A percentile compares a stretch with the other conserved stretches of the same genome.
Evolutionary conservation across 176 grass and related monocot species (phyloP).

Genomic region (Oryza punctata): DNA sequence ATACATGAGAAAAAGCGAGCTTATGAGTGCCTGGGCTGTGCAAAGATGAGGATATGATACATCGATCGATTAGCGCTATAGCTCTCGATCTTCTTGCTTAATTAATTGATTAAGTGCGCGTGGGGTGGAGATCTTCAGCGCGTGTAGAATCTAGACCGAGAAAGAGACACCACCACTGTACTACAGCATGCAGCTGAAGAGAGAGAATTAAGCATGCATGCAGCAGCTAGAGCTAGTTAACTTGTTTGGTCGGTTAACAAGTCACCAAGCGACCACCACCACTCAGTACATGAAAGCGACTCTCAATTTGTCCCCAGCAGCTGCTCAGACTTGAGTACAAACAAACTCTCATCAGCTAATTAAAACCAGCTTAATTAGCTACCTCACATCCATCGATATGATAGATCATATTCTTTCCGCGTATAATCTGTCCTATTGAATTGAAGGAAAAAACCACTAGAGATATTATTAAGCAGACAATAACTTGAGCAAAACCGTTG

Average conservation of each 20-base stretch:
- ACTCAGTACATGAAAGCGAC: slow-evolving; percentile 7
- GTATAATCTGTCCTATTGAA: background rate
- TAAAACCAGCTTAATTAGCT: background rate
- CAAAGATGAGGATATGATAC: slow-evolving; percentile 8
- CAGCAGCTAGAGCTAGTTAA: background rate
- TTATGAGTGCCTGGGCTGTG: background rate
- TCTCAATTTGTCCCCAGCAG: background rate
- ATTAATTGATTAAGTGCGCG: background rate
- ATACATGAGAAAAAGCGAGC: background rate
- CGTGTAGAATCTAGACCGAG: slow-evolving; percentile 25
- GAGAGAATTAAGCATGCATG: too few relatives aligned
- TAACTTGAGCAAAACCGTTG: background rate
- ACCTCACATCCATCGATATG: background rate
- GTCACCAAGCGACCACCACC: slow-evolving; percentile 23
- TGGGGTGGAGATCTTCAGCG: slow-evolving; percentile 14
- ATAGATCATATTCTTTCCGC: background rate
- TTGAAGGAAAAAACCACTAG: background rate
- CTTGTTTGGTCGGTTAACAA: slow-evolving; percentile 38
- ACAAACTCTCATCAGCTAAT: background rate
- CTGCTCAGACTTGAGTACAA: background rate
- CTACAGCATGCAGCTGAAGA: background rate
- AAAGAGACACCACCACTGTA: background rate
- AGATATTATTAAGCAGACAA: background rate
- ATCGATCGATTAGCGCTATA: background rate
- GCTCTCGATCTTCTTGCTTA: background rate